A percentile compares a stretch with the other conserved stretches of the same genome.
phyloP scores from a whole-genome alignment of 2,329 filamentous ascomycete genomes.

The Cordyceps cicadae region DNA sequence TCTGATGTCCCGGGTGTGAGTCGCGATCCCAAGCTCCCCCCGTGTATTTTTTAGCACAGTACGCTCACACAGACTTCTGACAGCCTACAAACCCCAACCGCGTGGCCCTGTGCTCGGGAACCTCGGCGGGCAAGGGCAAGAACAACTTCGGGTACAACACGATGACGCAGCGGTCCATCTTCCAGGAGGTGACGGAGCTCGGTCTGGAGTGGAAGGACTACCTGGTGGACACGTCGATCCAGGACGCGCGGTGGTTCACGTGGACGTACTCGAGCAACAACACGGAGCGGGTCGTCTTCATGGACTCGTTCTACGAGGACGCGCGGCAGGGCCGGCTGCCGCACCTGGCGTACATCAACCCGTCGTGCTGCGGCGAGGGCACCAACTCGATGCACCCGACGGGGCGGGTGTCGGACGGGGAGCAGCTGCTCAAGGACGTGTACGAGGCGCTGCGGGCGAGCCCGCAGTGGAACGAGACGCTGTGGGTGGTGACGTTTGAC shows the following conservation, averaged over 20 bases:
- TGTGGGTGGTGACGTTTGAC: constrained; percentile 27
- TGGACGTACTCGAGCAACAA: constrained; percentile 30
- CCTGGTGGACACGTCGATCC: constrained; percentile 34
- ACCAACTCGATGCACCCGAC: constrained; percentile 27
- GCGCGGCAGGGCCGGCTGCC: constrained; percentile 35
- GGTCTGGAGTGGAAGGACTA: constrained; percentile 39
- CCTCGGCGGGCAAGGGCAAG: constrained; percentile 22
- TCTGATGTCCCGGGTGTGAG: constrained; percentile 32
- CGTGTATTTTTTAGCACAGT: neutral
- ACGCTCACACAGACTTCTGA: neutral
- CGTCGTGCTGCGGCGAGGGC: constrained; percentile 29
- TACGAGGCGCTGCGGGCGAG: constrained; percentile 27
- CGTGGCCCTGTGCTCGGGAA: constrained; percentile 23
- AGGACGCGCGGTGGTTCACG: constrained; percentile 35
- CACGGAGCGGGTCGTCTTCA: constrained; percentile 22
- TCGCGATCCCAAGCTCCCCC: neutral
- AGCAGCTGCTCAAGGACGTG: constrained; percentile 28
- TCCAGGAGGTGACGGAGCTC: constrained; percentile 32
- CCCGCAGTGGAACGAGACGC: constrained; percentile 27
- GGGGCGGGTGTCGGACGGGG: constrained; percentile 26
- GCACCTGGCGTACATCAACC: constrained; percentile 39
- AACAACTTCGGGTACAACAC: constrained; percentile 23
- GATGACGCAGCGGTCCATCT: constrained; percentile 27
- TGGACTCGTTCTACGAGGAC: constrained; percentile 33
- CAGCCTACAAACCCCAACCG: constrained; percentile 37